Evolutionary conservation across 352 stramenopile genomes (phyloP).

Genomic region (Elongisporangium undulatum): DNA sequence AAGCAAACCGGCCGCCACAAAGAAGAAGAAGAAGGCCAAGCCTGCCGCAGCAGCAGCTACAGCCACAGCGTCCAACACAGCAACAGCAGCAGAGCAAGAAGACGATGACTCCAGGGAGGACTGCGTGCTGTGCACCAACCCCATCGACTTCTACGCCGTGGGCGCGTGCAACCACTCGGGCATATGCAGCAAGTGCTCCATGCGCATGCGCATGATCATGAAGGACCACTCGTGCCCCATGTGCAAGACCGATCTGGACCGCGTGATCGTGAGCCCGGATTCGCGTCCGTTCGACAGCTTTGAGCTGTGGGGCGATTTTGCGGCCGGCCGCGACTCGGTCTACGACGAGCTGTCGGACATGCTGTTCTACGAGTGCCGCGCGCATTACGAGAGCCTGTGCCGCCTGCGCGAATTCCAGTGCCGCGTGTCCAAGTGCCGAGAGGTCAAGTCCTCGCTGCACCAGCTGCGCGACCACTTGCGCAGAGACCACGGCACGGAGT

Average conservation of each 20-base stretch:
- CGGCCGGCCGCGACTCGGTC: conserved; percentile 50
- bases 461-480: conserved; percentile 71
- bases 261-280: conserved; percentile 55
- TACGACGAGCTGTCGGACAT: conserved; percentile 73
- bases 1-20: conserved; percentile 6
- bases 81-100: conserved; percentile 9
- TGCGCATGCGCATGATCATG: conserved; percentile 79
- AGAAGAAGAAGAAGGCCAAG: conserved; percentile 11
- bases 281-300: conserved; percentile 59
- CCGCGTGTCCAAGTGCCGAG: conserved; percentile 54
- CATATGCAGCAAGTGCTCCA: conserved; percentile 79
- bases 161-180: conserved; percentile 76
- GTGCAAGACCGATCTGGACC: conserved; percentile 67
- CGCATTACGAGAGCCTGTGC: conserved; percentile 54
- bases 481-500: conserved; percentile 60
- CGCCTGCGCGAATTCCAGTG: conserved; percentile 61
- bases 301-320: conserved; percentile 64
- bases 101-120: conserved; percentile 26
- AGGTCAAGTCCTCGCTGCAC: conserved; percentile 40
- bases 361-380: conserved; percentile 66
- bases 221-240: conserved; percentile 77
- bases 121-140: conserved; percentile 68
- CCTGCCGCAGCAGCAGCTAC: conserved; percentile 3
- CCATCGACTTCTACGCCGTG: conserved; percentile 64
- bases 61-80: neutral